Conservation (phyloP, 2,329 filamentous ascomycete species). For the Fusarium mexicanum region DNA sequence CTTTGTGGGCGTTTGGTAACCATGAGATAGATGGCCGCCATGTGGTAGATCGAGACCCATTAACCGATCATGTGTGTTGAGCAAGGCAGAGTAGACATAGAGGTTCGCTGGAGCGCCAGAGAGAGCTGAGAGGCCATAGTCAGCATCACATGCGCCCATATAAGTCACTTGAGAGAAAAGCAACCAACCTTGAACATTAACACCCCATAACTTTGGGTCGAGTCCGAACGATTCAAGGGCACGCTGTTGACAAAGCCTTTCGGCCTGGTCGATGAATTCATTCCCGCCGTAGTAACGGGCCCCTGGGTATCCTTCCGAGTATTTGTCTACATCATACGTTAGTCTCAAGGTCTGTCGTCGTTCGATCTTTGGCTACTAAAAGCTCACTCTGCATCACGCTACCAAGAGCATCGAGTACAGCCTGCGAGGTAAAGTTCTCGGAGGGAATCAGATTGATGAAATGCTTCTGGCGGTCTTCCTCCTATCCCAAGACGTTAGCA, state of each 20-base stretch:
- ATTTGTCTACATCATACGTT: conserved; percentile 75
- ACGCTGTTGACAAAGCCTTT: conserved; percentile 88
- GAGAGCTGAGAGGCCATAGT: conserved; percentile 64
- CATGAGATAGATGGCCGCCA: conserved; percentile 94
- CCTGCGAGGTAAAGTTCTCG: conserved; percentile 94
- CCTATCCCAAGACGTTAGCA: conserved; percentile 59
- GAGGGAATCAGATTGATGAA: conserved; percentile 98
- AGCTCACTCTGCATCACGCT: conserved; percentile 91
- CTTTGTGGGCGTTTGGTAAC: conserved; percentile 93
- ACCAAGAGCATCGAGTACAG: conserved; percentile 88
- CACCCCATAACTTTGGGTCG: conserved; percentile 88
- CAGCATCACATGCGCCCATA: conserved; percentile 6
- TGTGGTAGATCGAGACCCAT: conserved; percentile 98
- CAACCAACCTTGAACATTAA: conserved; percentile 88
- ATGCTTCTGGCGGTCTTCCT: conserved; percentile 95
- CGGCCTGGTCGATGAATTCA: conserved; percentile 92
- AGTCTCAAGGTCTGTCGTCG: not conserved
- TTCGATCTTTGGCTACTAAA: not conserved
- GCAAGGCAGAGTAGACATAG: conserved; percentile 94
- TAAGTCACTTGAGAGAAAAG: not conserved
- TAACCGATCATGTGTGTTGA: conserved; percentile 91
- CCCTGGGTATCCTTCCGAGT: conserved; percentile 97
- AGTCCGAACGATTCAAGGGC: conserved; percentile 89
- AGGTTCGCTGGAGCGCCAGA: conserved; percentile 80
- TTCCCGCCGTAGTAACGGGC: conserved; percentile 97